Base-by-base conservation (phyloP, 1,284 basidiomycete species). In the Volvariella surrecta region DNA sequence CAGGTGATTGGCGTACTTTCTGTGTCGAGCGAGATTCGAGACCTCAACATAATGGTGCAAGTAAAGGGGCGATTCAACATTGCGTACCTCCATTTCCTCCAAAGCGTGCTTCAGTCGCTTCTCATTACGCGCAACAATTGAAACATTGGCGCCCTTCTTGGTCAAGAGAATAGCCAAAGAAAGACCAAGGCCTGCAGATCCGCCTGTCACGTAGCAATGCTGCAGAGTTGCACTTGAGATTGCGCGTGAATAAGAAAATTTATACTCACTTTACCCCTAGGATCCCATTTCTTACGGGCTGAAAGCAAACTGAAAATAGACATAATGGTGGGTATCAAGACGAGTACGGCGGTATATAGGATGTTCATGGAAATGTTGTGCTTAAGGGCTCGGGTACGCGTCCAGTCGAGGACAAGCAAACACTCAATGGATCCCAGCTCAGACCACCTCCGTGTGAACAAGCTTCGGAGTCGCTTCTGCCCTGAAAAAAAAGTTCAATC, bases 121-220 rank as follows among this genome's bases (percentile, higher is more conserved):
- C 49, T 78, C 66, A 51, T 82, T 74, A 19, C 89, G 70, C 34
- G 89, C 88, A 24, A 91, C 82, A 48, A 94, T 85, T 1, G 84
- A 85, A 2, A 94, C 82, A 57, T 89, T 68, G 1, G 89, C 87
- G 1, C 90, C 90, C 43, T 71, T 69, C 50, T 70, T 62, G n/a
- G 80, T 75, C 9, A 93, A 71, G 32, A 81, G 66, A 32, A 74
- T 67, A 0, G 89, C 85, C 0, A 92, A 66, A 0, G 79, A 71
- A 10, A 89, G 71, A 6, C 91, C 90, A 1, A 91, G 73, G 1
- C 90, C 90, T 17, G 80, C 71, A 7, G 82, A 87, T 1, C 88
- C 90, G 18, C 90, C 91, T 11, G 89, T 87, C 42, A 92, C 67
- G 56, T 84, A 87, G 59, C 76, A 80, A 54, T 81, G 81, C 83